phyloP scores from a whole-genome alignment of 768 basidiomycete species.

The Chlorophyllum brunneum region DNA sequence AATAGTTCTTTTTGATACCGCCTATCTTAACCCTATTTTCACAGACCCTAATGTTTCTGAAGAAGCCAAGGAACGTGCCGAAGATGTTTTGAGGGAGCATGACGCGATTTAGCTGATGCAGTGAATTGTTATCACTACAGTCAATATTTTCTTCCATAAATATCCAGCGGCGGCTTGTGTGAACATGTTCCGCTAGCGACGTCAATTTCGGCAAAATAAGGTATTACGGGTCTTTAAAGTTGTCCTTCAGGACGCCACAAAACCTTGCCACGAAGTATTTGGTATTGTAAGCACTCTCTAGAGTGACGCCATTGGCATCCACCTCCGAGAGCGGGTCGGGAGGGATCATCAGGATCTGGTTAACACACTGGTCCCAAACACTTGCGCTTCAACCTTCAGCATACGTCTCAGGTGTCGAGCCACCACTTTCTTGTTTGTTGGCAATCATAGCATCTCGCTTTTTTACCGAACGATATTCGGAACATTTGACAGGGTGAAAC shows the following conservation, averaged over 20 bases:
- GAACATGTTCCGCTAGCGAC: slow-evolving; percentile 37
- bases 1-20: not conserved
- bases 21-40: not conserved
- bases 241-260: slow-evolving; percentile 28
- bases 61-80: slow-evolving; percentile 17
- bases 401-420: no score
- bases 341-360: slow-evolving; percentile 32
- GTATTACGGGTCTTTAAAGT: slow-evolving; percentile 34
- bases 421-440: no score
- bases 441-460: no score
- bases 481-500: slow-evolving; percentile 27
- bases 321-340: slow-evolving; percentile 34
- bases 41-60: slow-evolving; percentile 18
- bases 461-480: slow-evolving; percentile 26
- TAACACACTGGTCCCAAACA: slow-evolving; percentile 21
- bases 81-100: slow-evolving; percentile 16
- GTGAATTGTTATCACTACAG: no score
- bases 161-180: not conserved
- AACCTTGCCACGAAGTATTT: slow-evolving; percentile 34
- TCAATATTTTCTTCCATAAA: not conserved
- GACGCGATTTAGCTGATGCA: slow-evolving; percentile 1
- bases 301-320: slow-evolving; percentile 44
- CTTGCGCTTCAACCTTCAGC: no score
- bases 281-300: slow-evolving; percentile 40
- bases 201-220: slow-evolving; percentile 28